Evolutionary conservation across 2,329 filamentous ascomycete genomes (phyloP), one percentile per base, ranked within the genome.

Genomic region (Paracoccidioides lutzii): DNA sequence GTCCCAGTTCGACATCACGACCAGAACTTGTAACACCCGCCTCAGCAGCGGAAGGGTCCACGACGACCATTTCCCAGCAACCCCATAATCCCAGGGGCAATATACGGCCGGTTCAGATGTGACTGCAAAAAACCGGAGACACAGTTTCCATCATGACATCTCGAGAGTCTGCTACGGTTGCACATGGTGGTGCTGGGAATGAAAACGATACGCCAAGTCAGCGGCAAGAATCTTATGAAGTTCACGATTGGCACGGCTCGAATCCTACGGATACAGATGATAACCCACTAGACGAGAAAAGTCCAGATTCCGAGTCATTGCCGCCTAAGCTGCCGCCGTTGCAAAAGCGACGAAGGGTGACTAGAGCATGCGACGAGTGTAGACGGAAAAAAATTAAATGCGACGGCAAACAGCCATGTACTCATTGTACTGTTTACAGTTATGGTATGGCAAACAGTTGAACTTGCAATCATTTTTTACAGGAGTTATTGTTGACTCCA

Each of bases 341-440:
- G 57, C 87, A 90, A 66, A 90, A 91, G 68, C 79, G 87, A 59
- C 78, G 87, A 55, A 79, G 88, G 66, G 87, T 91, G 46, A 90
- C 87, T 22, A 78, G 88, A 63, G 87, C 87, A 43, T 91, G 87
- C 71, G 87, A 90, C 64, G 85, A 90, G 69, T 91, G 87, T 67
- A 80, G 87, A 56, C 80, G 87, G 62, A 91, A 91, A 70, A 91
- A 91, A 71, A 91, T 91, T 66, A 91, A 90, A 69, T 91, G 87
- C 64, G 87, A 90, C 68, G 87, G 87, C 62, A 89, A 90, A 70
- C 87, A 90, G 68, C 88, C 88, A 8, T 93, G 88, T 72, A 96
- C 90, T 0, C 93, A 97, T 71, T 98, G 93, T 71, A 95, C 90
- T 9, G 90, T 97, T 52, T 98, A 98, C 72, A 96, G 90, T 69